Percentiles rank a stretch among this genome's conserved stretches.
phyloP scores from a whole-genome alignment of 176 grass and related monocot species.

The Aegilops speltoides region DNA sequence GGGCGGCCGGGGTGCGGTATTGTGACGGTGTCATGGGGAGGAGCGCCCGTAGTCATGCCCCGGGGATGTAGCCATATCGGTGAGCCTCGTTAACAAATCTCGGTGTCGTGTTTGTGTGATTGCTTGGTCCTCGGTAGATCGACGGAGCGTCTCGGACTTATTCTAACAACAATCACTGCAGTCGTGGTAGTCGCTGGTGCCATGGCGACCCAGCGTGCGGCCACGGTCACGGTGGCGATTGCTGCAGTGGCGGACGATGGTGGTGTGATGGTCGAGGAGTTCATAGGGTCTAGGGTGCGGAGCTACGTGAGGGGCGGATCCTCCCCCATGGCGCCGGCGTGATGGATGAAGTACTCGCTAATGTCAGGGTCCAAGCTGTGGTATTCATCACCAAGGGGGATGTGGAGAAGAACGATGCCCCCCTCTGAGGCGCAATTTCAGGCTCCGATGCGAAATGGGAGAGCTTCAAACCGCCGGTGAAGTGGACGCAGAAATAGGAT shows the following conservation, averaged over 20 bases:
- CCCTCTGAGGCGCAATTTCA: neutral
- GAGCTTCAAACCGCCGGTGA: neutral
- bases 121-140: no score
- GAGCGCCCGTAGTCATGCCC: no score
- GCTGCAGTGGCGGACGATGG: neutral
- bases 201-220: neutral
- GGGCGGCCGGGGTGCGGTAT: no score
- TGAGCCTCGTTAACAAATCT: no score
- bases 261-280: neutral
- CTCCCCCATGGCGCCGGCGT: neutral
- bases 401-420: neutral
- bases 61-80: no score
- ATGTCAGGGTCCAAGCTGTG: neutral
- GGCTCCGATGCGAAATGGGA: neutral
- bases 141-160: no score
- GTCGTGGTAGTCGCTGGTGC: neutral
- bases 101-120: no score
- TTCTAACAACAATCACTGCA: neutral
- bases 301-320: neutral
- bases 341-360: neutral
- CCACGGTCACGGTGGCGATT: neutral
- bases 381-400: neutral
- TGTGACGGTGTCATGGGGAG: no score
- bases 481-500: neutral
- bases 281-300: neutral